Conservation (phyloP, 345 rosid genomes). For the Linum trigynum region DNA sequence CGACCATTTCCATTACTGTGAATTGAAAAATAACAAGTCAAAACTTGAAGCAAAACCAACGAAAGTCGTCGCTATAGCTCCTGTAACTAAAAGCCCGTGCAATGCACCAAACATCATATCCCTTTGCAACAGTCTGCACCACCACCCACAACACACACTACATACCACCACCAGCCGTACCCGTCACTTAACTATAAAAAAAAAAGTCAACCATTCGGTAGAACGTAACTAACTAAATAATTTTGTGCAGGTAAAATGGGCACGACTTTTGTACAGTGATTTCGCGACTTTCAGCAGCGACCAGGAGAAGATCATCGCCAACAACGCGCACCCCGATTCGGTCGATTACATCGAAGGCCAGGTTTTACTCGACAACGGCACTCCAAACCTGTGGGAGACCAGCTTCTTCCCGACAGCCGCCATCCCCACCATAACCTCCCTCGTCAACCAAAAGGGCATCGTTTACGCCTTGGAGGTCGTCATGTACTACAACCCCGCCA, state of each 20-base stretch:
- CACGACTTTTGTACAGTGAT: slow-evolving; percentile 15
- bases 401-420: slow-evolving; percentile 9
- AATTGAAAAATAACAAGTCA: too few species aligned
- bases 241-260: slow-evolving; percentile 17
- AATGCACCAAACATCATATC: too few species aligned
- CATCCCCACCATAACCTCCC: slow-evolving; percentile 11
- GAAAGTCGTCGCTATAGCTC: too few species aligned
- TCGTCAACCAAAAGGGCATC: slow-evolving; percentile 12
- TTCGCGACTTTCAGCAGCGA: slow-evolving; percentile 12
- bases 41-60: too few species aligned
- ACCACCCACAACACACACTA: too few species aligned
- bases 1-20: too few species aligned
- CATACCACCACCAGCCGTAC: too few species aligned
- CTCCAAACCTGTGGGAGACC: slow-evolving; percentile 18
- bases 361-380: slow-evolving; percentile 19
- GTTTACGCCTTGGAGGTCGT: slow-evolving; percentile 18
- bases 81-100: too few species aligned
- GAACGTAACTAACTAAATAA: too few species aligned
- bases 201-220: too few species aligned
- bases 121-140: too few species aligned
- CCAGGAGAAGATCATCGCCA: slow-evolving; percentile 15
- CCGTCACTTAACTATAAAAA: too few species aligned
- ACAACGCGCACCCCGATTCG: not conserved
- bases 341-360: slow-evolving; percentile 21
- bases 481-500: slow-evolving; percentile 1